Evolutionary conservation across 306 rosid genomes (phyloP), one percentile per base, ranked within the genome.

Genomic region (Fragaria nilgerrensis): DNA sequence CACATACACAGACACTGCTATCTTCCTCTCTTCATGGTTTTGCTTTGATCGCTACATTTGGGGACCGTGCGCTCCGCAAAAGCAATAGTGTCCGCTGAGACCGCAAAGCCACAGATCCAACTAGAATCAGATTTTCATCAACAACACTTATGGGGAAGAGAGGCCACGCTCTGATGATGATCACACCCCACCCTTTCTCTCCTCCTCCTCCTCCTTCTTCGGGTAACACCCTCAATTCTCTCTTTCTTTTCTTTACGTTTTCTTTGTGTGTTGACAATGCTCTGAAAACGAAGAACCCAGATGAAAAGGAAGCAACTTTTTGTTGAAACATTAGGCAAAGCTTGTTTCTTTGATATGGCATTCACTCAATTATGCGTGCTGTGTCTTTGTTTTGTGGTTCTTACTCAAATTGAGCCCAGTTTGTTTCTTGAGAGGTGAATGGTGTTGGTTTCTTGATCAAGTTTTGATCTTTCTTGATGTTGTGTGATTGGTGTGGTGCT

Each of bases 131-230:
- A 10, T 68, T 66, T 66, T 20, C 63, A 53, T 14, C 53, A 36
- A 14, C 67, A 19, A 34, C 53, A 52, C 10, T 80, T 2, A 88
- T 88, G 94, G 89, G 89, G 44, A 91, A 88, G 84, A 86, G 65
- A 93, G 91, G 85, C 90, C 86, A 66, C 77, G 74, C 72, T 85
- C 88, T 78, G 87, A 90, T 77, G 85, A 90, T 85, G 94, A 81
- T 36, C 59, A 70, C 53, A 48, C 17, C 67, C 84, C 74, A 41
- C 84, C 86, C 72, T 71, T 72, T 0, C n/a, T 73, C 81, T 86
- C 81, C 85, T 72, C 77, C 78, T 73, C 70, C 91, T 86, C 82
- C 87, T 75, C 56, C 90, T 75, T 48, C 90, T 48, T 25, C 84
- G 9, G 97, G 98, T 90, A 43, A 43, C 13, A 85, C 17, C 43